Evolutionary conservation across 805 yeast species (phyloP), one percentile per base, ranked within the genome.

Genomic region (Scheffersomyces coipomensis): DNA sequence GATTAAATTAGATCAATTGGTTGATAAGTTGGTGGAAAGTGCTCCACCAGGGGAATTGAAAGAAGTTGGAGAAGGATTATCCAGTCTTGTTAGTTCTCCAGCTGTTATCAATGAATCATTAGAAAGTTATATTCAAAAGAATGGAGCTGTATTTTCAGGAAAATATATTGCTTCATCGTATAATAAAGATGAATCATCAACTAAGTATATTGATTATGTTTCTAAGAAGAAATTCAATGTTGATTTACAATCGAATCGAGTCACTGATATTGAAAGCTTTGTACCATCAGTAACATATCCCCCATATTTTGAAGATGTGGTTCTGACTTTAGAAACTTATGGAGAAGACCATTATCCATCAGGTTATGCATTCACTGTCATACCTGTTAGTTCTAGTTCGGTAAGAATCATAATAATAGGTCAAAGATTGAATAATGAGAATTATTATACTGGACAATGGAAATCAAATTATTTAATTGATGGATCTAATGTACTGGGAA

Each of bases 371-470:
- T 69, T 62, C 19, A 55, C 72, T 8, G 64, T 76, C 3, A 58
- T 75, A 26, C 78, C 78, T 1, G 21, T 33, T 19, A 12, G n/a
- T 17, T n/a, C n/a, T 13, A 42, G 38, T 1, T 61, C 49, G 10
- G 44, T 47, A 4, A 56, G 44, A 3, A 51, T 89, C 5, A 70
- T 85, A 5, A 71, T 89, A 19, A 73, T 84, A 34, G 95, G 91
- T 38, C 83, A 80, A 48, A 81, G 79, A 60, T 69, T 79, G 48
- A 88, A 83, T 58, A 79, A 85, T 33, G 72, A 75, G 29, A 91
- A 91, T 66, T 89, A 72, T 66, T 87, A 90, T 78, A 88, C 88
- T 52, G 98, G 98, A 6, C 78, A 81, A 56, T 89, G 97, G 97
- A 76, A 70, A 38, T 82, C 95, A 1, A 65, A 68, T 44, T 89